Conservation (phyloP, 1,139 yeast genomes). For the Sporopachydermia cereana region DNA sequence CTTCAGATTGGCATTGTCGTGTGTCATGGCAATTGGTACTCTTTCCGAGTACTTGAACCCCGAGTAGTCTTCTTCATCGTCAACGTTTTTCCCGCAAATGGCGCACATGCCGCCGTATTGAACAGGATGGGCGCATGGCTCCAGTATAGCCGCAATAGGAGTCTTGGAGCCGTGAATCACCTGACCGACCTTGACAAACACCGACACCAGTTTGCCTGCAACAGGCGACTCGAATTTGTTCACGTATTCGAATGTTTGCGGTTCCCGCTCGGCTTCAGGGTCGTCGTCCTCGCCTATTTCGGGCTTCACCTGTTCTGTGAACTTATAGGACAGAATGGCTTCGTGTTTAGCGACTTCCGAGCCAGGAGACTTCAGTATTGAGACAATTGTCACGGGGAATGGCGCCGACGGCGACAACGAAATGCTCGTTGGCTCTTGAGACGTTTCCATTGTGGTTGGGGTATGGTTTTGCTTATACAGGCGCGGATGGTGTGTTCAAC, state of each 20-base stretch:
- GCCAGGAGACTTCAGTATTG: constrained; percentile 36
- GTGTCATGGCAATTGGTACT: constrained; percentile 83
- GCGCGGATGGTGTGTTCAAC: no score
- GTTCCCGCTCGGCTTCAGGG: constrained; percentile 18
- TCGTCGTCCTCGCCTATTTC: constrained; percentile 28
- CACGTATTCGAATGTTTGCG: constrained; percentile 15
- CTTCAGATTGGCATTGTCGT: constrained; percentile 76
- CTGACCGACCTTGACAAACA: constrained; percentile 46
- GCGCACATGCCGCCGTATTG: constrained; percentile 96
- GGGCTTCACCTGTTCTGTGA: constrained; percentile 41
- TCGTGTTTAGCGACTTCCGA: constrained; percentile 39
- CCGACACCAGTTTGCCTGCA: constrained; percentile 48
- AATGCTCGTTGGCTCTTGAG: constrained; percentile 20
- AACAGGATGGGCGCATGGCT: constrained; percentile 89
- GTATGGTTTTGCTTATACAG: no score
- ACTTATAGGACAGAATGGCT: constrained; percentile 49
- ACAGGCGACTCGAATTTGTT: constrained; percentile 69
- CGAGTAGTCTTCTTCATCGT: constrained; percentile 67
- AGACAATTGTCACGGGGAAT: constrained; percentile 56
- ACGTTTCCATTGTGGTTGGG: not conserved
- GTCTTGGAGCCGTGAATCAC: constrained; percentile 41
- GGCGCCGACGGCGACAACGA: constrained; percentile 45
- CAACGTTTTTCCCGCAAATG: constrained; percentile 78
- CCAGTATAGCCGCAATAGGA: constrained; percentile 45
- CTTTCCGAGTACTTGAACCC: constrained; percentile 65